Conservation (phyloP, 2,329 filamentous ascomycete genomes). For the Neonectria hederae region DNA sequence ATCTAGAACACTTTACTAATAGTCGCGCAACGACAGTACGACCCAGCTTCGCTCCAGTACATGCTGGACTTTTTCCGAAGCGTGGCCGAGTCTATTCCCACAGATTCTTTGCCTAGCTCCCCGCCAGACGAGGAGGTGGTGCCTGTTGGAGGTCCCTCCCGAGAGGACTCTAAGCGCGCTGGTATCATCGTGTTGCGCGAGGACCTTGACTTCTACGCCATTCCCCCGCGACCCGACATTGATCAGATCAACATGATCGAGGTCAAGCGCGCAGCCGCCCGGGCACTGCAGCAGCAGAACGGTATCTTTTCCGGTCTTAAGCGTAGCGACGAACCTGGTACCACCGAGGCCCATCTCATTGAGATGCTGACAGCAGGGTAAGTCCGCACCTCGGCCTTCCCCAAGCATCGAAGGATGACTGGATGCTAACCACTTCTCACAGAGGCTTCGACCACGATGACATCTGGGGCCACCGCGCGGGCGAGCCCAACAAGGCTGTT, state of each 20-base stretch:
- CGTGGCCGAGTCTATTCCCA: constrained; percentile 94
- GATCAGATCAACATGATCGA: constrained; percentile 91
- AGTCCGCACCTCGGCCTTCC: constrained; percentile 46
- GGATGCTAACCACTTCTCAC: constrained; percentile 15
- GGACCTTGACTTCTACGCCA: constrained; percentile 97
- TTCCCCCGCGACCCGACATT: constrained; percentile 87
- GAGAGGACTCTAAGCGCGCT: constrained; percentile 86
- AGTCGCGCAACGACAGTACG: constrained; percentile 73
- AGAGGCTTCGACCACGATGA: constrained; percentile 98
- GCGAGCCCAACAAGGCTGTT: constrained; percentile 97
- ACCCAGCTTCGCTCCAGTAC: constrained; percentile 94
- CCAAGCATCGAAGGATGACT: background rate
- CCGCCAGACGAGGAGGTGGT: constrained; percentile 67
- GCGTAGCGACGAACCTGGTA: constrained; percentile 94
- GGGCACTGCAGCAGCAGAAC: constrained; percentile 85
- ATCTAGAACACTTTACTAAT: constrained; percentile 18
- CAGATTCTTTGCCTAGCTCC: constrained; percentile 72
- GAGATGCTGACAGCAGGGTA: constrained; percentile 99
- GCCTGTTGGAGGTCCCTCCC: constrained; percentile 73
- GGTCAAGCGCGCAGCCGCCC: constrained; percentile 91
- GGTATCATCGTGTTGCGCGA: constrained; percentile 97
- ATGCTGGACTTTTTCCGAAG: constrained; percentile 99
- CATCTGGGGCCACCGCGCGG: constrained; percentile 94
- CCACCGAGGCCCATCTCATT: constrained; percentile 97
- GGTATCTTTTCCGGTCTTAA: constrained; percentile 96